Evolutionary conservation across 1,284 basidiomycete species (phyloP).

Genomic region (Cutaneotrichosporon mucoides): DNA sequence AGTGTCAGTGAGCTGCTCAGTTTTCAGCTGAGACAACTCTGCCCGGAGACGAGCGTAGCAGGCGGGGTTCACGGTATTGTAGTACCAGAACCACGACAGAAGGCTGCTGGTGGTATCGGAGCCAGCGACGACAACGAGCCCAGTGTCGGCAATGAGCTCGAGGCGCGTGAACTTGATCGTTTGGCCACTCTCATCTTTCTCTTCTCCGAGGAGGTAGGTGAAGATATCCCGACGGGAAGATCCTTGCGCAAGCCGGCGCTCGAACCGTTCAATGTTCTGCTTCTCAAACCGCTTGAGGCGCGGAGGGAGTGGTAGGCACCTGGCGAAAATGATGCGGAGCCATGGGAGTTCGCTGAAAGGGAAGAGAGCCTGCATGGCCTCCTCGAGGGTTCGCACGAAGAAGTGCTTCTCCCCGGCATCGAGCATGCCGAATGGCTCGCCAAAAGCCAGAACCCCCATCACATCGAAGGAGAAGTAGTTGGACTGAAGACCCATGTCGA

Average conservation of each 20-base stretch:
- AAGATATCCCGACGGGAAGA: constrained; percentile 7
- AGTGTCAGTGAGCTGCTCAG: constrained; percentile 4
- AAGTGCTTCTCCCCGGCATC: constrained; percentile 54
- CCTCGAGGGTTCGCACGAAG: constrained; percentile 10
- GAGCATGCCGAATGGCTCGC: constrained; percentile 84
- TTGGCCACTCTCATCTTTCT: constrained; percentile 1
- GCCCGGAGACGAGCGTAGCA: constrained; percentile 5
- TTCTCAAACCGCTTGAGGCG: constrained; percentile 5
- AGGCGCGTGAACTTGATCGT: neutral
- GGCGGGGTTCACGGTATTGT: neutral
- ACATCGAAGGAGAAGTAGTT: constrained; percentile 84
- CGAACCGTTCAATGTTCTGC: constrained; percentile 11
- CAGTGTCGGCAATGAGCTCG: constrained; percentile 11
- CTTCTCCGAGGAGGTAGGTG: constrained; percentile 13
- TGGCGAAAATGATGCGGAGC: constrained; percentile 5
- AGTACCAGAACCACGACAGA: constrained; percentile 15
- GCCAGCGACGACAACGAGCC: constrained; percentile 10
- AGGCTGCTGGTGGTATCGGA: constrained; percentile 10
- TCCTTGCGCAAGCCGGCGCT: constrained; percentile 3
- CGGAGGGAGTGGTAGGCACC: constrained; percentile 2
- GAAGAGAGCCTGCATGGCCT: constrained; percentile 5
- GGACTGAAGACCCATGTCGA: constrained; percentile 35
- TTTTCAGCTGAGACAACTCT: neutral
- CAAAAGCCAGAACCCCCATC: constrained; percentile 77
- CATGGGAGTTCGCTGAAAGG: constrained; percentile 7